Evolutionary conservation across 1,284 basidiomycete genomes (phyloP).

Genomic region (Phellinidium pouzarii): DNA sequence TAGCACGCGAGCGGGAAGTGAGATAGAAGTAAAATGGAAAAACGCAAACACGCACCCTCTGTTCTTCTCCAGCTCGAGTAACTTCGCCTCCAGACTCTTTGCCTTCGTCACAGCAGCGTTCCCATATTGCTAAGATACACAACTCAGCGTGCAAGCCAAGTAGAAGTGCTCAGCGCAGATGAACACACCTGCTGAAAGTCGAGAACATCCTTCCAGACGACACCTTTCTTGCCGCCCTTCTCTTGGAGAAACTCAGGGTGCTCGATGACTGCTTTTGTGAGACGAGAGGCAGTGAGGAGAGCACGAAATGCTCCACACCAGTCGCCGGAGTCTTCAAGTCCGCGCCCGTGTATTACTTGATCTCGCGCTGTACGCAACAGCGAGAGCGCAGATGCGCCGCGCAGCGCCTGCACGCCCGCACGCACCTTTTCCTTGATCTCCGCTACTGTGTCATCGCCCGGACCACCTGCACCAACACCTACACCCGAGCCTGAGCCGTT

Average conservation of each 20-base stretch:
- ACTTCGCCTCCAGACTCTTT: conserved; percentile 48
- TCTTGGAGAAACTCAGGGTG: conserved; percentile 50
- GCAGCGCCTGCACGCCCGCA: conserved; percentile 45
- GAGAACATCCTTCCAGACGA: conserved; percentile 48
- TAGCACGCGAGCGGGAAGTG: conserved; percentile 4
- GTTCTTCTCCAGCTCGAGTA: conserved; percentile 48
- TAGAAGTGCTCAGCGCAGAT: conserved; percentile 8
- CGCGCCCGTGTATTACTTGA: conserved; percentile 45
- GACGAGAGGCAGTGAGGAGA: conserved; percentile 51
- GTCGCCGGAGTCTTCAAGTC: conserved; percentile 48
- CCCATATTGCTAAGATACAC: conserved; percentile 39
- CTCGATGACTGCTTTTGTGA: conserved; percentile 51
- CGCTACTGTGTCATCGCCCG: conserved; percentile 33
- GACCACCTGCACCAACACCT: not conserved
- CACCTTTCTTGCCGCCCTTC: conserved; percentile 38
- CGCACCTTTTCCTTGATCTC: conserved; percentile 62
- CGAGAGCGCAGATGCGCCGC: conserved; percentile 45
- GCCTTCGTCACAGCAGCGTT: conserved; percentile 42
- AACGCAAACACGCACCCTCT: conserved; percentile 35
- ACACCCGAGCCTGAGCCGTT: not conserved
- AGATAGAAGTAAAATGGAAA: conserved; percentile 9
- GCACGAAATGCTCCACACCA: conserved; percentile 51
- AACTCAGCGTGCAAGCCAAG: conserved; percentile 1
- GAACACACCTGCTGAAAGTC: conserved; percentile 52
- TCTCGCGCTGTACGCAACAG: conserved; percentile 55